These are phyloP conservation scores for Polygonum aviculare DNA, from an alignment of 148 eudicot genomes.

Conservation along the genomic window DNA sequence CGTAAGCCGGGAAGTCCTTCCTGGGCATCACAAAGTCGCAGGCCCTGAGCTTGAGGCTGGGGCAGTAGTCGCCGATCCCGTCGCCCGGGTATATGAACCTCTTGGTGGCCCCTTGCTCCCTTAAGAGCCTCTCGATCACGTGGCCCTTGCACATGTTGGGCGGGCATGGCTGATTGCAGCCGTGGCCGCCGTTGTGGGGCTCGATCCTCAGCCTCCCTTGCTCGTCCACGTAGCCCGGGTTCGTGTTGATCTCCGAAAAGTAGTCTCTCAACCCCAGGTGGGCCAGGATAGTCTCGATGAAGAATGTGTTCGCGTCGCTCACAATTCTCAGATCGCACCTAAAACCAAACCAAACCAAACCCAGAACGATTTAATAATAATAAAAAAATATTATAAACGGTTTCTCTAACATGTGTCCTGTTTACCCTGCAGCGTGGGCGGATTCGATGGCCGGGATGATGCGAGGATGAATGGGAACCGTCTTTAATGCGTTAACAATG, in stretches of 20 bases:
- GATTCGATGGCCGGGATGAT: constrained; percentile 54
- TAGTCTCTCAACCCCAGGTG: constrained; percentile 50
- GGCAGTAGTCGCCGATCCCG: constrained; percentile 34
- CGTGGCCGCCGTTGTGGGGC: constrained; percentile 70
- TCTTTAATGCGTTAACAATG: constrained; percentile 41
- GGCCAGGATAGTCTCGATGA: constrained; percentile 65
- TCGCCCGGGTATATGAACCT: constrained; percentile 33
- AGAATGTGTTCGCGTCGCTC: constrained; percentile 80
- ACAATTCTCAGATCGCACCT: constrained; percentile 81
- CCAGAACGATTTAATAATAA: too few relatives aligned
- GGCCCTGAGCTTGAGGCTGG: constrained; percentile 19
- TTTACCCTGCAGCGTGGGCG: constrained; percentile 76
- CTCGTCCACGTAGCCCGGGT: constrained; percentile 51
- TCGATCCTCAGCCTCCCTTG: constrained; percentile 56
- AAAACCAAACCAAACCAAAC: too few relatives aligned
- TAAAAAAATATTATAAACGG: too few relatives aligned
- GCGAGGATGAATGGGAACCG: constrained; percentile 59
- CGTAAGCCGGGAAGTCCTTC: constrained; percentile 28
- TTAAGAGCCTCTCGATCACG: constrained; percentile 24
- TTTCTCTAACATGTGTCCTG: not conserved
- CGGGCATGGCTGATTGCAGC: constrained; percentile 61
- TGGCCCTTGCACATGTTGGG: constrained; percentile 89
- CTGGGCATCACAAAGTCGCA: constrained; percentile 30
- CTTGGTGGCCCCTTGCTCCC: constrained; percentile 13
- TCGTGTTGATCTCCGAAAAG: constrained; percentile 70